Conservation (phyloP, 1,284 basidiomycete genomes). For the Farysia itapuensis region DNA sequence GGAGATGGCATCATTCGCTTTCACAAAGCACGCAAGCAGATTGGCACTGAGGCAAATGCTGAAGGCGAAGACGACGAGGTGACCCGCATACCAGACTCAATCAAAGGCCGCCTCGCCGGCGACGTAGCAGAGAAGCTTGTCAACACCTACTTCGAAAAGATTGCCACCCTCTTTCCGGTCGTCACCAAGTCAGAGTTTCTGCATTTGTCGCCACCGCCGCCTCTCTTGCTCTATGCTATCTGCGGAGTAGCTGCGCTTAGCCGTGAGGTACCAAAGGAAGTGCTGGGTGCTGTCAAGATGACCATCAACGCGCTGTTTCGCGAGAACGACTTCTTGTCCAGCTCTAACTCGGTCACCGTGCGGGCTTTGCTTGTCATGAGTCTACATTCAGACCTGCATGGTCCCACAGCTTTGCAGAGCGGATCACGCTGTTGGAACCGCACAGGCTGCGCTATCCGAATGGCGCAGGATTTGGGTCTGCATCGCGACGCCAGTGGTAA, state of each 20-base stretch:
- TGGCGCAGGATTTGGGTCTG: conserved; percentile 54
- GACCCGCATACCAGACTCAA: conserved; percentile 32
- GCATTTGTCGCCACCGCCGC: conserved; percentile 69
- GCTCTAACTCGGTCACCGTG: conserved; percentile 80
- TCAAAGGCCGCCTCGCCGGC: conserved; percentile 44
- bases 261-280: conserved; percentile 76
- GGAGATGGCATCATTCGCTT: conserved; percentile 88
- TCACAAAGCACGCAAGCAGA: conserved; percentile 64
- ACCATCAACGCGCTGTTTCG: conserved; percentile 68
- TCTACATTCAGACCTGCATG: conserved; percentile 68
- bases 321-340: conserved; percentile 84
- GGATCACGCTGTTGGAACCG: conserved; percentile 60
- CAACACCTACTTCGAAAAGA: conserved; percentile 85
- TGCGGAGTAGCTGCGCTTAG: conserved; percentile 85
- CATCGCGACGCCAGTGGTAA: conserved; percentile 51
- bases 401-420: conserved; percentile 55
- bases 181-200: conserved; percentile 85
- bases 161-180: conserved; percentile 82
- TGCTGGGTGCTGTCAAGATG: conserved; percentile 81
- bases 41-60: neutral
- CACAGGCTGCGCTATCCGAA: conserved; percentile 50
- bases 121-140: conserved; percentile 69
- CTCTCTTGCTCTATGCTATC: conserved; percentile 85
- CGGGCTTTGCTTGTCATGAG: conserved; percentile 82
- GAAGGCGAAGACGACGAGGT: conserved; percentile 5